Conservation (phyloP, 768 basidiomycete genomes). For the Fomitopsis pulvina region DNA sequence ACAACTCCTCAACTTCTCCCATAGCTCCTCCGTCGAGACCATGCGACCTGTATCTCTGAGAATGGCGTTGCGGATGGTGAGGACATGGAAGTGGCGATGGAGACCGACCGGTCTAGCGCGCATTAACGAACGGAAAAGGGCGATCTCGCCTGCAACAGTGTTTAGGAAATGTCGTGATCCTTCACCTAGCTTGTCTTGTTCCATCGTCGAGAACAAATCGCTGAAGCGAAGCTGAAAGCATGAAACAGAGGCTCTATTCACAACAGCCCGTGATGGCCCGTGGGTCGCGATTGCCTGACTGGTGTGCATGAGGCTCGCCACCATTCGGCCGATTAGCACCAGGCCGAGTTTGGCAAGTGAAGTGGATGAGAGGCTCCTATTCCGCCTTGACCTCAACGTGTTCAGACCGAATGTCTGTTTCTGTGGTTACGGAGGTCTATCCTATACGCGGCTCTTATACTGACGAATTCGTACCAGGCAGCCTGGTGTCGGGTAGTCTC, state of each 20-base stretch:
- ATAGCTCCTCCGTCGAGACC: constrained; percentile 58
- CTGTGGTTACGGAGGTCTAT: no score
- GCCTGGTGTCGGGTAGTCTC: no score
- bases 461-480: no score
- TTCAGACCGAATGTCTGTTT: background rate
- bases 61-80: constrained; percentile 69
- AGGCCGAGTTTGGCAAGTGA: background rate
- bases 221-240: no score
- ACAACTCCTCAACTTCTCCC: constrained; percentile 64
- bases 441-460: no score
- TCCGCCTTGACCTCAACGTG: background rate
- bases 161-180: constrained; percentile 32
- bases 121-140: constrained; percentile 80
- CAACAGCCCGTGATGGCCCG: no score
- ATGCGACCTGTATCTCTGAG: constrained; percentile 59
- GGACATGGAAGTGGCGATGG: constrained; percentile 75
- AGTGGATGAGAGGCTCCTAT: background rate
- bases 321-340: background rate
- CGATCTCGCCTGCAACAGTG: constrained; percentile 75
- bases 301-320: no score
- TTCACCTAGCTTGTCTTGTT: background rate
- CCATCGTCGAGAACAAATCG: background rate
- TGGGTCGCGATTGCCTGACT: no score
- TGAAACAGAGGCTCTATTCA: no score
- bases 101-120: constrained; percentile 77